Conservation (phyloP, 495 filamentous ascomycete genomes). For the Trichoderma virens region DNA sequence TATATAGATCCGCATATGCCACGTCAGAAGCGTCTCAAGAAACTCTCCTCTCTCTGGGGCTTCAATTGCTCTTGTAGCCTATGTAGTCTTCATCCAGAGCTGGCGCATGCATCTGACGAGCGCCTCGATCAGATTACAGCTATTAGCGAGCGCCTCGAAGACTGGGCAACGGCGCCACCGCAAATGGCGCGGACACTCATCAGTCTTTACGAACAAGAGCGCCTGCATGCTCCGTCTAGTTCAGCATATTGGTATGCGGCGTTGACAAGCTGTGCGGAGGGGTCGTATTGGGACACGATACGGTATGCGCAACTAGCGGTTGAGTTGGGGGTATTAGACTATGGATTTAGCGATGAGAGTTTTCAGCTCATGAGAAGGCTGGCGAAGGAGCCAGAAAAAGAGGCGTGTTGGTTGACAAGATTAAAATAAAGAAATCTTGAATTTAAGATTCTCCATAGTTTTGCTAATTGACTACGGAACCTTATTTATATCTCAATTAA, state of each 20-base stretch:
- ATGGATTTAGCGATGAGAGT: not conserved
- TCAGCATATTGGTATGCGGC: not conserved
- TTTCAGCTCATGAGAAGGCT: not conserved
- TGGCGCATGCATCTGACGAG: conserved; percentile 24
- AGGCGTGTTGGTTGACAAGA: not conserved
- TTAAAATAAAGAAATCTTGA: not conserved
- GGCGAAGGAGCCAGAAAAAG: not conserved
- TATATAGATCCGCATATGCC: conserved; percentile 32
- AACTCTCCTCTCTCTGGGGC: conserved; percentile 29
- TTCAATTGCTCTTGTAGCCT: conserved; percentile 31
- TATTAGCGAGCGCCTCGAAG: conserved; percentile 21
- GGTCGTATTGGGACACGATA: not conserved
- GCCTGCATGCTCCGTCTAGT: conserved; percentile 17
- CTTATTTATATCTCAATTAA: too few relatives aligned
- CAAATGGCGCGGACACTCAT: conserved; percentile 31
- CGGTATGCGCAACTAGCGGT: not conserved
- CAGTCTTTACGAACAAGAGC: conserved; percentile 30
- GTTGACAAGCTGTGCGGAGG: not conserved
- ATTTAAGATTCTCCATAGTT: too few relatives aligned
- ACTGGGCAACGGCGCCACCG: conserved; percentile 22
- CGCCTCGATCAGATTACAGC: conserved; percentile 25
- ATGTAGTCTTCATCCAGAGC: conserved; percentile 19
- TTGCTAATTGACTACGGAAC: too few relatives aligned
- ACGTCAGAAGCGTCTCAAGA: conserved; percentile 19
- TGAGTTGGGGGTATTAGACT: not conserved